phyloP scores from a whole-genome alignment of 106 monocot species.

The Hemerocallis citrina region DNA sequence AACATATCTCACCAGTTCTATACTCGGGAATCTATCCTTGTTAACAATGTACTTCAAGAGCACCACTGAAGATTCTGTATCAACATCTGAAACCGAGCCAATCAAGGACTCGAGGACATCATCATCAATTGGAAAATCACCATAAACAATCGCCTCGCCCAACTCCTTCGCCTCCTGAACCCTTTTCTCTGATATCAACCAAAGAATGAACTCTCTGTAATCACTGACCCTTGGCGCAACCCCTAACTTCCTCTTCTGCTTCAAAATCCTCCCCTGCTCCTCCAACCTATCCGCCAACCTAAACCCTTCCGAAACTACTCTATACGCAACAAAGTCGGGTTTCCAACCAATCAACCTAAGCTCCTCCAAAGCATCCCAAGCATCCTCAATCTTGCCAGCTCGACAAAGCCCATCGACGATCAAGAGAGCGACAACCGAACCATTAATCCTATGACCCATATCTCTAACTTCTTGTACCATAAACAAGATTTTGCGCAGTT shows the following conservation, averaged over 20 bases:
- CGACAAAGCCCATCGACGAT: constrained; percentile 61
- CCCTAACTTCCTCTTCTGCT: constrained; percentile 92
- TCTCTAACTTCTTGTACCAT: constrained; percentile 25
- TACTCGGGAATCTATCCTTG: constrained; percentile 39
- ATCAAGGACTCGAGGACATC: constrained; percentile 60
- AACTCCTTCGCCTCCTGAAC: constrained; percentile 45
- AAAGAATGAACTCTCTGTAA: constrained; percentile 53
- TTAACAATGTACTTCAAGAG: constrained; percentile 59
- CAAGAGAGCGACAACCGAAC: constrained; percentile 57
- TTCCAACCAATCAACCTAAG: constrained; percentile 58
- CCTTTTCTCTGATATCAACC: constrained; percentile 43
- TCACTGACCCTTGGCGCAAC: constrained; percentile 74
- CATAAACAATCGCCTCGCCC: constrained; percentile 58
- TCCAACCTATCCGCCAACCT: constrained; percentile 32
- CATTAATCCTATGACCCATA: constrained; percentile 26
- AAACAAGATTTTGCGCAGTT: constrained; percentile 23
- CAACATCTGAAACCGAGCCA: constrained; percentile 41
- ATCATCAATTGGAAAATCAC: constrained; percentile 71
- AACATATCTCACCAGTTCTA: constrained; percentile 30
- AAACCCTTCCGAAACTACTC: constrained; percentile 71
- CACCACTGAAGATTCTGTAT: constrained; percentile 34
- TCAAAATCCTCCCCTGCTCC: constrained; percentile 48
- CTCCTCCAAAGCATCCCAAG: constrained; percentile 65
- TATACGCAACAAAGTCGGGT: constrained; percentile 84
- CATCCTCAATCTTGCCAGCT: constrained; percentile 56